These are phyloP conservation scores for Penicillium waksmanii DNA, from an alignment of 495 filamentous ascomycete genomes.

Conservation along the genomic window DNA sequence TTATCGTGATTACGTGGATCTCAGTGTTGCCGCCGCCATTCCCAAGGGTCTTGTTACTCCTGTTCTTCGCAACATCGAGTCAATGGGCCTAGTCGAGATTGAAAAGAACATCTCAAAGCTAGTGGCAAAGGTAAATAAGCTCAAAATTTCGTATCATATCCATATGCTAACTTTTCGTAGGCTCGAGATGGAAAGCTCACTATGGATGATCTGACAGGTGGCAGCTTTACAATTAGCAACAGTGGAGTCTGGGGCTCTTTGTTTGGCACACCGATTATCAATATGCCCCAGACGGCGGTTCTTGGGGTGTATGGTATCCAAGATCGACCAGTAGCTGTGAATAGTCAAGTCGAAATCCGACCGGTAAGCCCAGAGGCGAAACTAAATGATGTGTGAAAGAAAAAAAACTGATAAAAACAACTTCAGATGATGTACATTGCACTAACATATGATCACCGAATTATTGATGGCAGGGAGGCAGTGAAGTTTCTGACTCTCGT, in stretches of 20 bases:
- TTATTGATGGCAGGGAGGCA: conserved; percentile 86
- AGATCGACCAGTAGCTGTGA: conserved; percentile 76
- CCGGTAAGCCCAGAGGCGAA: conserved; percentile 50
- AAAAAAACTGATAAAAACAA: neutral
- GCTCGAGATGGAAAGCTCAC: conserved; percentile 88
- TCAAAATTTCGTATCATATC: neutral
- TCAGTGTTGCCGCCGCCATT: conserved; percentile 90
- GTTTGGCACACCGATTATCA: conserved; percentile 93
- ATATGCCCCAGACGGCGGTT: conserved; percentile 83
- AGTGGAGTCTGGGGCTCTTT: conserved; percentile 69
- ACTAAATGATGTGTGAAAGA: neutral
- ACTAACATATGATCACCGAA: conserved; percentile 87
- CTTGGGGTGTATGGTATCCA: conserved; percentile 89
- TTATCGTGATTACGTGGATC: conserved; percentile 89
- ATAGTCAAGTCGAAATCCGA: conserved; percentile 81
- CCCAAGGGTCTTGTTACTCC: conserved; percentile 91
- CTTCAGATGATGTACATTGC: conserved; percentile 90
- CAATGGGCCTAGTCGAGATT: conserved; percentile 75
- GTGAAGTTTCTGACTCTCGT: conserved; percentile 80
- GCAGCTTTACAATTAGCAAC: conserved; percentile 96
- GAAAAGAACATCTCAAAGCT: conserved; percentile 83
- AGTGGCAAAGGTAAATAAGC: conserved; percentile 69
- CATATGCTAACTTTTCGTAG: conserved; percentile 32
- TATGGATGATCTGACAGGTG: conserved; percentile 93
- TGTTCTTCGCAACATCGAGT: conserved; percentile 83